A percentile compares a stretch with the other conserved stretches of the same genome.
phyloP scores from a whole-genome alignment of 2,329 filamentous ascomycete species.

The Neonectria magnoliae region DNA sequence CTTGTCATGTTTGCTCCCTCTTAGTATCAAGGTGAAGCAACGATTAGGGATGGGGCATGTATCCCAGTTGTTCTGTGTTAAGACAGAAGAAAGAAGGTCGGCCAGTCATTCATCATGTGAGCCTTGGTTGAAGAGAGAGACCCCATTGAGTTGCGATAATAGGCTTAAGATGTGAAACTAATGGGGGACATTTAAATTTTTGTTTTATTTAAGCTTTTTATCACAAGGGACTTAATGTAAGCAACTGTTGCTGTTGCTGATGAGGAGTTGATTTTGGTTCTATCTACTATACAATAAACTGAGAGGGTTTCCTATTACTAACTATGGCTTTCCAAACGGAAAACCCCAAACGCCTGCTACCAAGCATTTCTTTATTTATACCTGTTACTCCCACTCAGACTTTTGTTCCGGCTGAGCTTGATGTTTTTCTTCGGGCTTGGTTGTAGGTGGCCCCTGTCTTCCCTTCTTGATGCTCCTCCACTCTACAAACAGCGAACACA shows the following conservation, averaged over 20 bases:
- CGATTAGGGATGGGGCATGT: too few species aligned
- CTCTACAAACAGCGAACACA: conserved; percentile 68
- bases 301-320: not conserved
- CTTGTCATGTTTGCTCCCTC: too few species aligned
- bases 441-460: conserved; percentile 24
- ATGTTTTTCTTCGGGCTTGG: not conserved
- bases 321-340: not conserved
- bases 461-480: conserved; percentile 74
- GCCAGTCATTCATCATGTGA: too few species aligned
- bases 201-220: too few species aligned
- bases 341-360: not conserved
- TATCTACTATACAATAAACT: conserved; percentile 14
- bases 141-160: too few species aligned
- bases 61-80: too few species aligned
- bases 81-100: too few species aligned
- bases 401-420: conserved; percentile 8
- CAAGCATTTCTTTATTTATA: not conserved
- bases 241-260: not conserved
- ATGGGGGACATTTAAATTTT: too few species aligned
- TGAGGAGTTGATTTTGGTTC: not conserved
- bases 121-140: too few species aligned
- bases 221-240: not conserved
- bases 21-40: too few species aligned
- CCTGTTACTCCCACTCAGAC: conserved; percentile 3
- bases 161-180: too few species aligned